A percentile compares a stretch with the other conserved stretches of the same genome.
phyloP scores from a whole-genome alignment of 1,284 basidiomycete species.

The Wolfiporia cocos region DNA sequence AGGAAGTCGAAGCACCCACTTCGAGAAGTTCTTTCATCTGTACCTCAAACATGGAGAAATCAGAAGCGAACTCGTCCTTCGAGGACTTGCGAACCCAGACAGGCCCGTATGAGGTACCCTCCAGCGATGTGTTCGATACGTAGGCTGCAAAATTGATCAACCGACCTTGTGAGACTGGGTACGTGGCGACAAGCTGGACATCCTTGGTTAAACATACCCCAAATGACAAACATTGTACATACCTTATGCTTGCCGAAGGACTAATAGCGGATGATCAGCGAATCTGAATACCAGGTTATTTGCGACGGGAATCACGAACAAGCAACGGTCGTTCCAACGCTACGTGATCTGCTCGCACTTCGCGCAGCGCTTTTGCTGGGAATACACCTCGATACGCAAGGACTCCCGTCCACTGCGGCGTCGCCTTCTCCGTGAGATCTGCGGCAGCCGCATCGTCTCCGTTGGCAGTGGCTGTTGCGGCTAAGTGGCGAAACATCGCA shows the following conservation, averaged over 20 bases:
- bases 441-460: not conserved
- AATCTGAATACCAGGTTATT: no score
- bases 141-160: slow-evolving; percentile 45
- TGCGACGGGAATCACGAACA: no score
- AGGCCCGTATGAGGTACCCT: slow-evolving; percentile 35
- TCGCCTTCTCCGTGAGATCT: not conserved
- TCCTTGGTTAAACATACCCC: no score
- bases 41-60: slow-evolving; percentile 41
- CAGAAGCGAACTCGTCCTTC: slow-evolving; percentile 28
- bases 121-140: slow-evolving; percentile 31
- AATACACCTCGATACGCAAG: slow-evolving; percentile 13
- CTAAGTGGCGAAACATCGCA: slow-evolving; percentile 20
- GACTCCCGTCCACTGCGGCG: slow-evolving; percentile 14
- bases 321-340: slow-evolving; percentile 4
- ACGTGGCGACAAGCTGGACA: slow-evolving; percentile 39
- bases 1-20: slow-evolving; percentile 21
- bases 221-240: no score
- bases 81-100: slow-evolving; percentile 35
- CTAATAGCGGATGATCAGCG: no score
- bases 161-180: slow-evolving; percentile 39
- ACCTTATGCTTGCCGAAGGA: slow-evolving; percentile 12
- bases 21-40: slow-evolving; percentile 39
- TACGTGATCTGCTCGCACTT: slow-evolving; percentile 6
- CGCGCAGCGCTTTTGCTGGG: slow-evolving; percentile 1
- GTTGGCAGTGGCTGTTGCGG: slow-evolving; percentile 4